These are phyloP conservation scores for Pascua guehoae DNA, from an alignment of 1,284 basidiomycete genomes.

Conservation along the genomic window DNA sequence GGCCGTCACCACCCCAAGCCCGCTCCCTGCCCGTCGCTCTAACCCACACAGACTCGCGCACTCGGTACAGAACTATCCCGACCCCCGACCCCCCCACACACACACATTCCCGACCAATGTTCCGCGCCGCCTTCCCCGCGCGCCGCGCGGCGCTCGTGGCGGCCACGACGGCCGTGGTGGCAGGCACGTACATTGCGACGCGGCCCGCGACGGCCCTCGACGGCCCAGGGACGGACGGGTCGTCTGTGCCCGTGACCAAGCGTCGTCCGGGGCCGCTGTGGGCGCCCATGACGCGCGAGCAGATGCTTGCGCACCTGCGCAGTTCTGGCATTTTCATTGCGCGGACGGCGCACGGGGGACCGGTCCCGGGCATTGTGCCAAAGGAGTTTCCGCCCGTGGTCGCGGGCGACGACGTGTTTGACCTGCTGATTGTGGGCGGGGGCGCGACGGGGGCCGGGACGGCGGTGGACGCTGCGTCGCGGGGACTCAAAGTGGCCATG, in stretches of 20 bases:
- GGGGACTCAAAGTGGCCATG: conserved; percentile 87
- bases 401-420: conserved; percentile 61
- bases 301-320: conserved; percentile 51
- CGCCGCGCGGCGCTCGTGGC: neutral
- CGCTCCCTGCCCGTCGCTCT: neutral
- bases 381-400: neutral
- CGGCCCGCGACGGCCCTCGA: conserved; percentile 1
- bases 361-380: conserved; percentile 32
- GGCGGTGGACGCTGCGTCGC: conserved; percentile 86
- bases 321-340: conserved; percentile 44
- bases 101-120: neutral
- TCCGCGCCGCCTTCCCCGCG: conserved; percentile 2
- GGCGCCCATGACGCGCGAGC: conserved; percentile 50
- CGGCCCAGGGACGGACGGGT: neutral
- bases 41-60: neutral
- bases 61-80: no score
- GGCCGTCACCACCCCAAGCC: neutral
- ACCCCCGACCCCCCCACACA: neutral
- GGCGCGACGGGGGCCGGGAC: conserved; percentile 94
- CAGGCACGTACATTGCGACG: neutral
- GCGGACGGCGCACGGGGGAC: conserved; percentile 33
- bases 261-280: conserved; percentile 50
- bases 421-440: conserved; percentile 80
- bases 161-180: neutral
- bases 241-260: conserved; percentile 17